Evolutionary conservation across 1,284 basidiomycete genomes (phyloP).

Genomic region (Malassezia restricta): DNA sequence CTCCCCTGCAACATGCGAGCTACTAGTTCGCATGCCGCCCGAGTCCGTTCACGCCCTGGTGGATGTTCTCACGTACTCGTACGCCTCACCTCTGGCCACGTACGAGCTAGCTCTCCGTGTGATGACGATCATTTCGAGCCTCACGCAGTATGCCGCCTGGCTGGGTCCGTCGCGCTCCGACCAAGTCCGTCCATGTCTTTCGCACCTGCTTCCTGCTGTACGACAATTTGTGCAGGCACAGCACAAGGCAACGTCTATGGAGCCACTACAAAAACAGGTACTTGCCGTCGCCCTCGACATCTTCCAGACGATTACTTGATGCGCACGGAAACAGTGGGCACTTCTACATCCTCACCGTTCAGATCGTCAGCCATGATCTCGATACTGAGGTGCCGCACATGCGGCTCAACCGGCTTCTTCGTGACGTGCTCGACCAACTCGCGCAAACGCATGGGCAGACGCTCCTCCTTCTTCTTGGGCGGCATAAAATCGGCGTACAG

Average conservation of each 20-base stretch:
- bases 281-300: slow-evolving; percentile 1
- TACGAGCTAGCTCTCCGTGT: slow-evolving; percentile 10
- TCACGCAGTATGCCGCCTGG: slow-evolving; percentile 2
- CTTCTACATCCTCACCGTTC: slow-evolving; percentile 59
- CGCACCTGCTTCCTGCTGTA: not conserved
- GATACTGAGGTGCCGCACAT: slow-evolving; percentile 65
- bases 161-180: not conserved
- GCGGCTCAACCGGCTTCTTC: slow-evolving; percentile 35
- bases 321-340: slow-evolving; percentile 39
- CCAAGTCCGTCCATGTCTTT: not conserved
- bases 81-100: not conserved
- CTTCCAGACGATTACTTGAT: slow-evolving; percentile 2
- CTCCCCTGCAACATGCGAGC: slow-evolving; percentile 5
- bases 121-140: not conserved
- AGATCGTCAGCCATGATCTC: slow-evolving; percentile 90
- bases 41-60: not conserved
- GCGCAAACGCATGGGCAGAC: slow-evolving; percentile 55
- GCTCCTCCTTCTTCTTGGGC: slow-evolving; percentile 39
- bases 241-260: not conserved
- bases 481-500: slow-evolving; percentile 60
- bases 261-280: slow-evolving; percentile 3
- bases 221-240: not conserved
- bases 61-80: not conserved
- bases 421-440: slow-evolving; percentile 82
- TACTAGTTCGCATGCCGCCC: not conserved